Evolutionary conservation across 257 asterid species (phyloP), one percentile per base, ranked within the genome.

Genomic region (Verbena officinalis): DNA sequence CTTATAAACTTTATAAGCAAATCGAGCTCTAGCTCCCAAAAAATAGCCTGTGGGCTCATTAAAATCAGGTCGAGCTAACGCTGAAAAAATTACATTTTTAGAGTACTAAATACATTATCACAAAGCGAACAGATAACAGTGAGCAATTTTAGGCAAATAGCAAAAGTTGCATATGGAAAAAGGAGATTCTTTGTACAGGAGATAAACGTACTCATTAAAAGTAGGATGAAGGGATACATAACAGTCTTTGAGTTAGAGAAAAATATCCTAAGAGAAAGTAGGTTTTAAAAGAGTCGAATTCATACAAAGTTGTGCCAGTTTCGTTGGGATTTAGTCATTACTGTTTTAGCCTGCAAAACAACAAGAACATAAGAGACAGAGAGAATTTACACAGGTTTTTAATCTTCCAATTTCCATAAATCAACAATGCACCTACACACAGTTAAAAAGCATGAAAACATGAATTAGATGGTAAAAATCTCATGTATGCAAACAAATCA

Each of bases 141-240:
- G n/a, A n/a, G n/a, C n/a, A n/a, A n/a, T n/a, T n/a, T n/a, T n/a
- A n/a, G n/a, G n/a, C n/a, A n/a, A n/a, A n/a, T n/a, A n/a, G n/a
- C n/a, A n/a, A n/a, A n/a, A n/a, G n/a, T n/a, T n/a, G n/a, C n/a
- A n/a, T n/a, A n/a, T n/a, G n/a, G n/a, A n/a, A n/a, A n/a, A n/a
- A n/a, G n/a, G n/a, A n/a, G n/a, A 65, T 52, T 73, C 71, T 69
- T 61, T 36, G 61, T 45, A 68, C 45, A 65, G 31, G 52, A 36
- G 5, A 54, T 39, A 34, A 59, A 44, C 67, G 65, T 24, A 60
- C 69, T 69, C 21, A 71, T 65, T 17, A 43, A 59, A 2, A 38
- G 69, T 23, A 65, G 53, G 71, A 46, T 49, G 60, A 24, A 0
- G 55, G 23, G 75, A 42, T 54, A 50, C 16, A 48, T 8, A 54